Evolutionary conservation across 371 early-diverging fungal species (phyloP), one percentile per base, ranked within the genome.

Genomic region (Syncephalastrum sp.): DNA sequence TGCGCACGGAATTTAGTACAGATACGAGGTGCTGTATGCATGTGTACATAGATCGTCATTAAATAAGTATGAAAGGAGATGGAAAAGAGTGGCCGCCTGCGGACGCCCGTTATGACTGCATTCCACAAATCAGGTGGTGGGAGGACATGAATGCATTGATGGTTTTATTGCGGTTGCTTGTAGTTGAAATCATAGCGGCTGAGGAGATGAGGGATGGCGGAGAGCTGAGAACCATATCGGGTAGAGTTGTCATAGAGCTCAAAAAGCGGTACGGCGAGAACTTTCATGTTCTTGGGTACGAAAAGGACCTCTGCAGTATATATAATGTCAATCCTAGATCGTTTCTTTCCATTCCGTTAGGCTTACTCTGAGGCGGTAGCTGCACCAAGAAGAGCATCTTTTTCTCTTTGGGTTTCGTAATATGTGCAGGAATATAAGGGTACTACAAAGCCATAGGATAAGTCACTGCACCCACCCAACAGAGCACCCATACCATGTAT

Each of bases 261-360:
- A 67, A 91, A 89, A 17, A 93, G 73, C 3, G 93, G 93, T 2
- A 93, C 90, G 8, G 92, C 92, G 5, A 90, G 69, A 7, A 91
- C 69, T 57, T 88, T 86, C 86, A 91, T 84, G 63, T 90, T 91
- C 52, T 81, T 84, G 16, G 93, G 92, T 4, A 92, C 88, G 3
- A 82, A 84, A n/a, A 92, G 76, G 4, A 84, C 70, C 60, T 85
- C 90, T 91, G 61, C 23, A 45, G 7, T 7, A 42, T n/a, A 54
- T 46, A 2, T 3, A 6, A 33, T 33, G 38, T 33, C 5, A 33
- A 12, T 10, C 44, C 33, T 25, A n/a, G 21, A 21, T 16, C 23
- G 16, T 16, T 23, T 42, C 42, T 42, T 14, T 19, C 5, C 51
- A 17, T 53, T 19, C n/a, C 16, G 15, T 17, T 38, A 15, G 23